Percentiles rank a stretch among this genome's conserved stretches.
Conservation (phyloP, 2,329 filamentous ascomycete species). For the Botrytis fragariae region DNA sequence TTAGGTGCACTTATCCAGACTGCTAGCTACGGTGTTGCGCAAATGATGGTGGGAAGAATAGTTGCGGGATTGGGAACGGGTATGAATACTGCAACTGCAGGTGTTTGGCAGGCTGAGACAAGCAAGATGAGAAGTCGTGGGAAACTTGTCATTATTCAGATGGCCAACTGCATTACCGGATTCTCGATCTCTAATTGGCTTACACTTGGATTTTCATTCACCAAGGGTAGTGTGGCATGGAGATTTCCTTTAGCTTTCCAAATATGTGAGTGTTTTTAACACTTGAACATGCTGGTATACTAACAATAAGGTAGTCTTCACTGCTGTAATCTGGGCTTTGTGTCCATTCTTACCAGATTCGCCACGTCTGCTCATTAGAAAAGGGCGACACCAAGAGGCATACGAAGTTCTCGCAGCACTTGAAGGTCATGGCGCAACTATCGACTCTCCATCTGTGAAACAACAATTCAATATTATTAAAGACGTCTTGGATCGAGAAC, state of each 20-base stretch:
- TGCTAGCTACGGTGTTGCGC: slow-evolving; percentile 45
- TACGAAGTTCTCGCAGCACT: slow-evolving; percentile 45
- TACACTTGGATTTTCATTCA: slow-evolving; percentile 56
- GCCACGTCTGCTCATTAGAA: slow-evolving; percentile 48
- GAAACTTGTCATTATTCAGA: slow-evolving; percentile 60
- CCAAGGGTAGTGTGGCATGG: slow-evolving; percentile 49
- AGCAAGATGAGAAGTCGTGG: slow-evolving; percentile 56
- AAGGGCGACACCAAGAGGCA: slow-evolving; percentile 46
- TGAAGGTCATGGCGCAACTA: slow-evolving; percentile 14
- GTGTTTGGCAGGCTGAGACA: slow-evolving; percentile 61
- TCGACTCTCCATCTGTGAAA: slow-evolving; percentile 45
- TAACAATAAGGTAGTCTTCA: slow-evolving; percentile 48
- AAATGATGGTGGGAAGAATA: slow-evolving; percentile 52
- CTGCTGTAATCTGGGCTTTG: slow-evolving; percentile 54
- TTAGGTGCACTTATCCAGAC: slow-evolving; percentile 50
- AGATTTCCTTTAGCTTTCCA: slow-evolving; percentile 61
- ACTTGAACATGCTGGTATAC: too few species aligned
- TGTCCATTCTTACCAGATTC: slow-evolving; percentile 54
- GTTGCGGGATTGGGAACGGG: slow-evolving; percentile 53
- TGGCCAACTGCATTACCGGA: slow-evolving; percentile 55
- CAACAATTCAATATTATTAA: slow-evolving; percentile 48
- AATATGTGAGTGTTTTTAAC: slow-evolving; percentile 26
- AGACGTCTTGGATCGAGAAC: slow-evolving; percentile 44
- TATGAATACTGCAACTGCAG: slow-evolving; percentile 49
- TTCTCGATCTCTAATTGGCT: slow-evolving; percentile 51